Conservation (phyloP, 805 yeast genomes). For the Pichia paraexigua region DNA sequence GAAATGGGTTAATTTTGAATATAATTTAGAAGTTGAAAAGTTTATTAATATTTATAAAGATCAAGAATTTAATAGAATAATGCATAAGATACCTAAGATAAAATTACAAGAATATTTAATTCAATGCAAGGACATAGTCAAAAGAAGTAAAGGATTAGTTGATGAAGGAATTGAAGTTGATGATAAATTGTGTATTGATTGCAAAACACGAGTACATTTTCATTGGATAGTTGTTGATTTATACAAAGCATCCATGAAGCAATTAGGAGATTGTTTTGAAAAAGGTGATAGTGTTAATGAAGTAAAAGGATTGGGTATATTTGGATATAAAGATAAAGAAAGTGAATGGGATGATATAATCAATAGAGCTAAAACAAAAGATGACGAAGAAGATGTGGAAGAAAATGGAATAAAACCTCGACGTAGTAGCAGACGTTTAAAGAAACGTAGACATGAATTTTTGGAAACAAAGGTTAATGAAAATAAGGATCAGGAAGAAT, state of each 20-base stretch:
- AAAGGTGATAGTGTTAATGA: neutral
- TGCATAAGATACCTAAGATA: neutral
- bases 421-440: neutral
- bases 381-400: slow-evolving; percentile 7
- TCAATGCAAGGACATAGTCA: slow-evolving; percentile 1
- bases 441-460: neutral
- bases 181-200: slow-evolving; percentile 40
- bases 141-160: slow-evolving; percentile 1
- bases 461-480: slow-evolving; percentile 5
- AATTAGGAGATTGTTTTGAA: slow-evolving; percentile 4
- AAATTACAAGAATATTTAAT: neutral
- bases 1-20: slow-evolving; percentile 2
- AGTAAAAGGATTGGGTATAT: neutral
- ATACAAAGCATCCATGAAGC: slow-evolving; percentile 11
- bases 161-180: slow-evolving; percentile 22
- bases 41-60: slow-evolving; percentile 6
- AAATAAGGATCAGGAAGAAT: neutral
- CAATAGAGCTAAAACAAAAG: neutral
- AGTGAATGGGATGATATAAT: slow-evolving; percentile 5
- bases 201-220: slow-evolving; percentile 41
- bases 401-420: slow-evolving; percentile 16
- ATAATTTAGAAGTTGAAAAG: neutral
- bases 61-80: slow-evolving; percentile 3
- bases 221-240: slow-evolving; percentile 37
- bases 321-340: slow-evolving; percentile 1